Percentiles rank a stretch among this genome's conserved stretches.
These are phyloP conservation scores for Aspergillus puulaauensis DNA, from an alignment of 2,329 filamentous ascomycete species.

Conservation along the genomic window DNA sequence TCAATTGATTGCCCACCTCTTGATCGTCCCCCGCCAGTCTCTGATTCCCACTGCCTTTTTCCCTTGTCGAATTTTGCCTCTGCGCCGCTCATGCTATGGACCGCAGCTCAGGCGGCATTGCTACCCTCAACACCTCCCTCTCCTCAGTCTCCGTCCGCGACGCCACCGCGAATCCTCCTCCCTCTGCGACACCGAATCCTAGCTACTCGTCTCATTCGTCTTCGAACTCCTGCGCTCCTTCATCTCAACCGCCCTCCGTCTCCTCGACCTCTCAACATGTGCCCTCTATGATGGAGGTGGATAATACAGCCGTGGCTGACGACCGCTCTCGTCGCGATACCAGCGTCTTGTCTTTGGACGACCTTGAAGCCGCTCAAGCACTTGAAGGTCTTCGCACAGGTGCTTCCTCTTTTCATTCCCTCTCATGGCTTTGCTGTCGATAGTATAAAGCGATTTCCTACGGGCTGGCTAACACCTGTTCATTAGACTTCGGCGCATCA, in stretches of 20 bases:
- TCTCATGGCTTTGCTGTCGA: neutral
- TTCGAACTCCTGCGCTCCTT: constrained; percentile 15
- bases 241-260: constrained; percentile 11
- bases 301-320: constrained; percentile 33
- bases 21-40: neutral
- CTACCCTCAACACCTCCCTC: constrained; percentile 17
- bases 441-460: neutral
- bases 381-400: constrained; percentile 72
- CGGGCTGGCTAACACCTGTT: neutral
- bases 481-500: constrained; percentile 65
- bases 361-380: constrained; percentile 67
- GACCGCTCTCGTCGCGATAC: constrained; percentile 44
- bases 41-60: constrained; percentile 5
- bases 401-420: constrained; percentile 34
- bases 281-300: constrained; percentile 40
- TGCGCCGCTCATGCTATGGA: constrained; percentile 19
- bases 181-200: constrained; percentile 2
- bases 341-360: constrained; percentile 50
- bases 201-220: constrained; percentile 13
- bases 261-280: constrained; percentile 26
- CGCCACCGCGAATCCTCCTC: constrained; percentile 14
- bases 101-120: constrained; percentile 17
- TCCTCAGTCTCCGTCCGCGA: constrained; percentile 16
- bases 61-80: neutral
- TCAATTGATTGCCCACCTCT: neutral